Conservation (phyloP, 371 early-diverging fungal species). For the Coemansia sp. region DNA sequence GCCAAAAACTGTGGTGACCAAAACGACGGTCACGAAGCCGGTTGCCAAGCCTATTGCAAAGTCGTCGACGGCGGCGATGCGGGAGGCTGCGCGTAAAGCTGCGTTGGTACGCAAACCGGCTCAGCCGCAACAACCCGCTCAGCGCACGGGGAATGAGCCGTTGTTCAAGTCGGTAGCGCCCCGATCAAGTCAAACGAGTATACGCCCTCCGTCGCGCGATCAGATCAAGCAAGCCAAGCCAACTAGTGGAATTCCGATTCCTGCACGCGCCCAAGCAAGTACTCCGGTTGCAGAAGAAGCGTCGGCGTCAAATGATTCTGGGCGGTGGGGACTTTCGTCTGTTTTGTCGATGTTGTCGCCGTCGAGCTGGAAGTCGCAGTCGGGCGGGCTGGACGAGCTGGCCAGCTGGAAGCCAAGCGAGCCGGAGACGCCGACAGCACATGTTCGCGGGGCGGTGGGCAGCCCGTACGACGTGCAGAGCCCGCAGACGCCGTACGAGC, state of each 20-base stretch:
- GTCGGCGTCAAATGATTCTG: conserved; percentile 17
- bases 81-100: conserved; percentile 40
- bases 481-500: conserved; percentile 47
- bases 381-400: background rate
- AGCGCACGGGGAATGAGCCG: conserved; percentile 18
- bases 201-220: conserved; percentile 24
- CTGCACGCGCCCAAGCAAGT: conserved; percentile 9
- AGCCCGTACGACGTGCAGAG: conserved; percentile 46
- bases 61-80: conserved; percentile 44
- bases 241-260: conserved; percentile 10
- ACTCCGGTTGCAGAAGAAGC: background rate
- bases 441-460: background rate
- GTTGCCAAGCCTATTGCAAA: conserved; percentile 3
- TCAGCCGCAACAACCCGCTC: background rate
- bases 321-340: conserved; percentile 33
- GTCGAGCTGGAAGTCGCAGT: conserved; percentile 45
- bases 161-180: conserved; percentile 34
- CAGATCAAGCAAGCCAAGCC: conserved; percentile 5
- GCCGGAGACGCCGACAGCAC: conserved; percentile 26
- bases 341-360: conserved; percentile 45
- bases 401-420: background rate
- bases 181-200: conserved; percentile 6
- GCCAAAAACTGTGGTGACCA: background rate
- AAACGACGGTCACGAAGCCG: too few species aligned
- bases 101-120: conserved; percentile 10